phyloP scores from a whole-genome alignment of 2,329 filamentous ascomycete genomes.

The Penicillium crustosum region DNA sequence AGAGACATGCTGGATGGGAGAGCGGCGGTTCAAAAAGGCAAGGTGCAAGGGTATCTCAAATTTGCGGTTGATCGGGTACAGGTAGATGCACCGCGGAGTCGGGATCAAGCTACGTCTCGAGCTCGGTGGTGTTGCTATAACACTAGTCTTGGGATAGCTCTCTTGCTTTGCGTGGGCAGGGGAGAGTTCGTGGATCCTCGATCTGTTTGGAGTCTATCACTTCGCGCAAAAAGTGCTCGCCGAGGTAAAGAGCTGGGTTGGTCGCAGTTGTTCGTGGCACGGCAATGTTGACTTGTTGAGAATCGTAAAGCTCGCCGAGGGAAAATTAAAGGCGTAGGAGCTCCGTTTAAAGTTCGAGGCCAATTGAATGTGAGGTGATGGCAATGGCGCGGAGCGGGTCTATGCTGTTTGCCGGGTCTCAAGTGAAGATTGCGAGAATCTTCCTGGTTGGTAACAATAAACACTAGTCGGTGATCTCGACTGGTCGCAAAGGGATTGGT shows the following conservation, averaged over 20 bases:
- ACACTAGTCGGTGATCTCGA: neutral
- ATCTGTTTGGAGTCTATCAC: neutral
- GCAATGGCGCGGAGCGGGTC: neutral
- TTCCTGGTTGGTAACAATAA: neutral
- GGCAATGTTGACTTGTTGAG: neutral
- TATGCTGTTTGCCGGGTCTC: neutral
- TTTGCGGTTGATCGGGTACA: neutral
- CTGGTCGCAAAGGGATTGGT: neutral
- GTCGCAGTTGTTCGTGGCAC: neutral
- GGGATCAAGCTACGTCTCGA: neutral
- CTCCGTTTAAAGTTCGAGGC: neutral
- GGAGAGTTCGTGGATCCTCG: neutral
- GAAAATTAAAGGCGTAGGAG: neutral
- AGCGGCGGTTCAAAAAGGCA: neutral
- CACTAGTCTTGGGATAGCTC: neutral
- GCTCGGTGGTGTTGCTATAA: neutral
- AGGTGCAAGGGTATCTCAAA: neutral
- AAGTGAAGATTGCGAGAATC: neutral
- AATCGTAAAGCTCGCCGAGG: neutral
- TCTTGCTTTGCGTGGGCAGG: neutral
- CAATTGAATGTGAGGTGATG: neutral
- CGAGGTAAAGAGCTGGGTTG: neutral
- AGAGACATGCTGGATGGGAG: slow-evolving; percentile 50
- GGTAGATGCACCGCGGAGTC: neutral
- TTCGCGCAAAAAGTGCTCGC: slow-evolving; percentile 2